Percentiles rank a stretch among this genome's conserved stretches.
phyloP scores from a whole-genome alignment of 441 rosid species.

The Cnidoscolus chayamansa region DNA sequence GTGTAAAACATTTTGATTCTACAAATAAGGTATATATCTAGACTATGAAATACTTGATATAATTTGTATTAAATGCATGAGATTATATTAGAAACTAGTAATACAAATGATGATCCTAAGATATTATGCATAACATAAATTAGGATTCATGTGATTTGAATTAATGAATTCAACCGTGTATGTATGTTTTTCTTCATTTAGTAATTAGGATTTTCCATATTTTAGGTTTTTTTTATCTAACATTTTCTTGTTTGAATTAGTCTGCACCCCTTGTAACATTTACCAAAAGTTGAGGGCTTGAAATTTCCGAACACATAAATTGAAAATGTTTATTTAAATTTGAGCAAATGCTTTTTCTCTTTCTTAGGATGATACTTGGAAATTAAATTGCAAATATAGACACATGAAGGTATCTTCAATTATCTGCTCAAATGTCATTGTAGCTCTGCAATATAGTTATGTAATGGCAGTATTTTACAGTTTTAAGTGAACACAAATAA shows the following conservation, averaged over 20 bases:
- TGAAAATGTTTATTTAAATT: background rate
- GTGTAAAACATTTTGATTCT: no score
- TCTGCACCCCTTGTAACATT: background rate
- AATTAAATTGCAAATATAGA: background rate
- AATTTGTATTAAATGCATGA: no score
- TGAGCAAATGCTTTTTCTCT: background rate
- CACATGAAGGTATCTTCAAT: background rate
- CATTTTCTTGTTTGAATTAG: background rate
- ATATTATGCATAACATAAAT: no score
- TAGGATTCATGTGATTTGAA: no score
- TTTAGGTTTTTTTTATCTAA: background rate
- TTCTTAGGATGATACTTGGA: background rate
- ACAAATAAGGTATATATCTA: no score
- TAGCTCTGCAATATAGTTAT: background rate
- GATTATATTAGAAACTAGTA: no score
- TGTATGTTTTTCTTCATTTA: background rate
- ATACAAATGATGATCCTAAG: no score
- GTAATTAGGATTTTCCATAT: background rate
- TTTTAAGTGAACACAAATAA: background rate
- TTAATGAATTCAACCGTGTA: no score
- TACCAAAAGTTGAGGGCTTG: background rate
- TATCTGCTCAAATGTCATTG: no score
- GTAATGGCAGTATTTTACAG: background rate
- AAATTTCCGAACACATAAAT: background rate
- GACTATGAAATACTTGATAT: no score